Conservation (phyloP, 495 filamentous ascomycete genomes). For the Penicillium desertorum region DNA sequence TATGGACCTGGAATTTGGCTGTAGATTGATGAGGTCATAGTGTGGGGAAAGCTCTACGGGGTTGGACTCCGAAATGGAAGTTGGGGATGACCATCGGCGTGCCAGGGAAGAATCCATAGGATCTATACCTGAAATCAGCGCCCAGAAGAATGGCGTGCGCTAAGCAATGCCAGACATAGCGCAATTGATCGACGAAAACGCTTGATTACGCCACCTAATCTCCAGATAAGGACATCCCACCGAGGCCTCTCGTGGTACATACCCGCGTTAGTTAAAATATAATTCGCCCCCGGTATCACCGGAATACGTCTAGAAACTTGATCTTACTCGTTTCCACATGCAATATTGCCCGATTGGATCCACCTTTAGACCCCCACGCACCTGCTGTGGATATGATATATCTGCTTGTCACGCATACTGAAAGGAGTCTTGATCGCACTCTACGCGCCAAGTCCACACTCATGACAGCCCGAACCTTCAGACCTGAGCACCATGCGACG, state of each 20-base stretch:
- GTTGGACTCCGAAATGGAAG: not conserved
- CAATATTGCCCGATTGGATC: not conserved
- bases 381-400: not conserved
- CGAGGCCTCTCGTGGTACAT: too few relatives aligned
- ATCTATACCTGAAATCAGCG: too few relatives aligned
- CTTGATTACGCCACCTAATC: too few relatives aligned
- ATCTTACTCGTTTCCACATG: not conserved
- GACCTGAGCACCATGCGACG: not conserved
- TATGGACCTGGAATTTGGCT: not conserved
- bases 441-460: not conserved
- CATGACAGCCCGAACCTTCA: not conserved
- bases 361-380: not conserved
- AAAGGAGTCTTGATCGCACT: not conserved
- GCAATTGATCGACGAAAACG: too few relatives aligned
- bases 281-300: too few relatives aligned
- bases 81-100: too few relatives aligned
- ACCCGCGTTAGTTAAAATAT: too few relatives aligned
- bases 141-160: too few relatives aligned
- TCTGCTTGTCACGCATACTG: not conserved
- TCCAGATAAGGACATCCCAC: too few relatives aligned
- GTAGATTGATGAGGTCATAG: slow-evolving; percentile 3
- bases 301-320: not conserved
- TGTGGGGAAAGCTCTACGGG: slow-evolving; percentile 1
- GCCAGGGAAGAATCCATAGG: too few relatives aligned
- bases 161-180: too few relatives aligned